phyloP scores from a whole-genome alignment of 1,139 yeast genomes.

The Hyphopichia buzzinii region DNA sequence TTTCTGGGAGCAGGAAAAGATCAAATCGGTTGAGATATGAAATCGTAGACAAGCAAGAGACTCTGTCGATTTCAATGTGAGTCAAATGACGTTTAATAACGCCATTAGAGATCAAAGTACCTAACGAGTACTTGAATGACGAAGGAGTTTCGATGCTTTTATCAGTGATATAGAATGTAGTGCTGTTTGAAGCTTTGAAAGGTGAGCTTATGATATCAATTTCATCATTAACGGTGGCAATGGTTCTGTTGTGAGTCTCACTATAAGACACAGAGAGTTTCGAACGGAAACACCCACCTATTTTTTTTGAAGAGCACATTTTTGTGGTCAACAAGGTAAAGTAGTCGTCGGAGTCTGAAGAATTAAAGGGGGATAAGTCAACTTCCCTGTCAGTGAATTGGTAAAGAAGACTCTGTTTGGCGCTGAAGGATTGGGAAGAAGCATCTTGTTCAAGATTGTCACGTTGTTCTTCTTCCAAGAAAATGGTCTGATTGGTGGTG shows the following conservation, averaged over 20 bases:
- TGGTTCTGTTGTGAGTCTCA: conserved; percentile 25
- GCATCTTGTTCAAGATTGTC: conserved; percentile 27
- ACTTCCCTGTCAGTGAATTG: conserved; percentile 62
- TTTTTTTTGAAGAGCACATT: conserved; percentile 34
- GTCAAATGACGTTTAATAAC: conserved; percentile 29
- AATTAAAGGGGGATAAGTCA: conserved; percentile 16
- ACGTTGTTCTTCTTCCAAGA: conserved; percentile 45
- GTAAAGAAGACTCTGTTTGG: conserved; percentile 49
- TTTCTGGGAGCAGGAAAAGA: conserved; percentile 43
- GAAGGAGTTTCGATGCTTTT: conserved; percentile 46
- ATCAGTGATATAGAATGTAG: conserved; percentile 62
- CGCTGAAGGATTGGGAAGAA: conserved; percentile 22
- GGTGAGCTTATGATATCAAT: conserved; percentile 46
- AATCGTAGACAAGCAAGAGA: conserved; percentile 36
- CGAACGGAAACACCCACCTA: conserved; percentile 41
- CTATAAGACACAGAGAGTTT: conserved; percentile 47
- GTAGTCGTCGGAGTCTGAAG: background rate
- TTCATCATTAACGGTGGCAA: conserved; percentile 36
- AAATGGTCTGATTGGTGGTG: conserved; percentile 52
- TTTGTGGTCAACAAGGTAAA: conserved; percentile 15
- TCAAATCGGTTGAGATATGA: conserved; percentile 30
- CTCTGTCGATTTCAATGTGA: conserved; percentile 31
- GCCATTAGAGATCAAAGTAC: conserved; percentile 39
- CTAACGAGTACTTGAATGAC: conserved; percentile 36
- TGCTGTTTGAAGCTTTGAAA: conserved; percentile 44